Conservation (phyloP, 2,329 filamentous ascomycete species). For the Sphaerulina populicola region DNA sequence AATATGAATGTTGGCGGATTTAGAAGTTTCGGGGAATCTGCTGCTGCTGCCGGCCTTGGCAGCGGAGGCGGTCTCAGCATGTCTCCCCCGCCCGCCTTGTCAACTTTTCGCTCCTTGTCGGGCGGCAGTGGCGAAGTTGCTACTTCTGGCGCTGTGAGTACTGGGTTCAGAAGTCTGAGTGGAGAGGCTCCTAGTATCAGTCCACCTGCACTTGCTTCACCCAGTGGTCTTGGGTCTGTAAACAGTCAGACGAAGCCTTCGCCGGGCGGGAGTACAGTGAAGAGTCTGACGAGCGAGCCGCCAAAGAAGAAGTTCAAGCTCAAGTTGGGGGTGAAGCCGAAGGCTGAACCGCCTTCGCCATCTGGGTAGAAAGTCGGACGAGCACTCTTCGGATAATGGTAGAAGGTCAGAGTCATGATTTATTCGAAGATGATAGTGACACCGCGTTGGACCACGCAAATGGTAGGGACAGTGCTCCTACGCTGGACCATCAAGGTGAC, state of each 20-base stretch:
- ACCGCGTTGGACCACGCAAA: no score
- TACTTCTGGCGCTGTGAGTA: background rate
- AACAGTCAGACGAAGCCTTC: background rate
- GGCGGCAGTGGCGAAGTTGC: background rate
- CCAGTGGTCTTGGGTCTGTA: conserved; percentile 10
- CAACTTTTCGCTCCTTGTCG: conserved; percentile 3
- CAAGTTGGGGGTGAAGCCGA: conserved; percentile 17
- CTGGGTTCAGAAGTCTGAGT: conserved; percentile 9
- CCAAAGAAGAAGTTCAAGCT: conserved; percentile 26
- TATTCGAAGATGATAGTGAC: no score
- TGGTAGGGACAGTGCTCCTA: no score
- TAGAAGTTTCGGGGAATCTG: conserved; percentile 18
- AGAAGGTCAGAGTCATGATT: no score
- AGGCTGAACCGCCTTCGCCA: background rate
- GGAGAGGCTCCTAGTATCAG: conserved; percentile 10
- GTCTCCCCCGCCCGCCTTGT: conserved; percentile 1
- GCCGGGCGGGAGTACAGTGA: conserved; percentile 10
- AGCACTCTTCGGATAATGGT: no score
- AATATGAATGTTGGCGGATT: conserved; percentile 26
- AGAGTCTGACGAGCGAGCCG: conserved; percentile 14
- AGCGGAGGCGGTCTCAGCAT: background rate
- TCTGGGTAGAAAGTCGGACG: conserved; percentile 1
- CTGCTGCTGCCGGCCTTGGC: background rate
- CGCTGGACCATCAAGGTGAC: no score
- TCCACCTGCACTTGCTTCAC: conserved; percentile 10